Conservation (phyloP, 305 asterid genomes). For the Vinca major region DNA sequence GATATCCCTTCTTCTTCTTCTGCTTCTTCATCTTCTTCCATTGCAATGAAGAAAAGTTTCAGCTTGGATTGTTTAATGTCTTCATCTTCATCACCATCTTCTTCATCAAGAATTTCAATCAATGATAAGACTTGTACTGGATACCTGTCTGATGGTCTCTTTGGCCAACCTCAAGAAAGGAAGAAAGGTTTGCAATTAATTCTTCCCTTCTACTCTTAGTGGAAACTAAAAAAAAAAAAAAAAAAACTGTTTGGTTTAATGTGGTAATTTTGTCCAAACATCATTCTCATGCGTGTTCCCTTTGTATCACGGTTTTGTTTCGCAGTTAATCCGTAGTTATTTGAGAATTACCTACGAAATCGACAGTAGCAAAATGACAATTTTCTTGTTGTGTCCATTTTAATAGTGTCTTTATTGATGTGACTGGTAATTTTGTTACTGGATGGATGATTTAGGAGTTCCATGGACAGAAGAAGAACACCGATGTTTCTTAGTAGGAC, state of each 20-base stretch:
- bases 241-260: too few species aligned
- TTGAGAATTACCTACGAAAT: too few species aligned
- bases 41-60: slow-evolving; percentile 49
- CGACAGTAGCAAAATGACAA: too few species aligned
- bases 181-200: slow-evolving; percentile 44
- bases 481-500: slow-evolving; percentile 45
- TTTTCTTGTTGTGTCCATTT: too few species aligned
- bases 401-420: not conserved
- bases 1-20: slow-evolving; percentile 25
- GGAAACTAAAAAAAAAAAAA: too few species aligned
- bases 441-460: slow-evolving; percentile 30
- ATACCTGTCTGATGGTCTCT: slow-evolving; percentile 45
- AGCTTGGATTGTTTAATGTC: slow-evolving; percentile 49
- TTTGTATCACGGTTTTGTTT: too few species aligned
- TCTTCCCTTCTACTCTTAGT: too few species aligned
- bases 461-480: slow-evolving; percentile 86
- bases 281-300: too few species aligned
- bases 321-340: too few species aligned
- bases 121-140: slow-evolving; percentile 25
- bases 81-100: slow-evolving; percentile 26
- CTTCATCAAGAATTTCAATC: slow-evolving; percentile 25
- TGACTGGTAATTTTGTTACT: not conserved
- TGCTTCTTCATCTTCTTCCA: slow-evolving; percentile 15
- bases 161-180: slow-evolving; percentile 30
- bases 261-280: too few species aligned